phyloP scores from a whole-genome alignment of 2,329 filamentous ascomycete genomes.

The Sporothrix humicola region DNA sequence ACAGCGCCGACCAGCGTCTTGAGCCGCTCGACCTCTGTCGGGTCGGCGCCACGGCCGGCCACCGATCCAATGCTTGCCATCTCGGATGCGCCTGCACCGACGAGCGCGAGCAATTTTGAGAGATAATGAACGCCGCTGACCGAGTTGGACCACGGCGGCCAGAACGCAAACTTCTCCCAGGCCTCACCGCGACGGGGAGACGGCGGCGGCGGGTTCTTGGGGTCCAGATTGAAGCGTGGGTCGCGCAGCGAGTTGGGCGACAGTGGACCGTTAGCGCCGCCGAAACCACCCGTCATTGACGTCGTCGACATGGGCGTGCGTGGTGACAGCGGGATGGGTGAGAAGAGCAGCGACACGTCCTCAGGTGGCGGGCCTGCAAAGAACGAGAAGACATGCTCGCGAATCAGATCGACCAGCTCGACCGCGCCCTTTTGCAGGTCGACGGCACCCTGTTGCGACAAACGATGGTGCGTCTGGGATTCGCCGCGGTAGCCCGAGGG shows the following conservation, averaged over 20 bases:
- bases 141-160: slow-evolving; percentile 91
- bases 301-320: slow-evolving; percentile 65
- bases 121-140: slow-evolving; percentile 91
- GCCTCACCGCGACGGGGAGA: slow-evolving; percentile 79
- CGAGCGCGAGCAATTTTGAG: slow-evolving; percentile 76
- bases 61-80: slow-evolving; percentile 72
- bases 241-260: slow-evolving; percentile 67
- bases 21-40: slow-evolving; percentile 70
- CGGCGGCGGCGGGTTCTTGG: slow-evolving; percentile 74
- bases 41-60: slow-evolving; percentile 59
- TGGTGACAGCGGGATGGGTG: slow-evolving; percentile 74
- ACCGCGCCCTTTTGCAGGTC: slow-evolving; percentile 78
- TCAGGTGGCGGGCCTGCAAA: slow-evolving; percentile 89
- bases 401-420: slow-evolving; percentile 81
- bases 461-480: slow-evolving; percentile 78
- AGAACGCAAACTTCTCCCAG: slow-evolving; percentile 95
- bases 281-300: slow-evolving; percentile 36
- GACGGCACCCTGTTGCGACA: slow-evolving; percentile 71
- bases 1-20: slow-evolving; percentile 76
- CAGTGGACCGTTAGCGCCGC: slow-evolving; percentile 44
- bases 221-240: slow-evolving; percentile 79
- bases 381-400: slow-evolving; percentile 78
- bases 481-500: slow-evolving; percentile 82
- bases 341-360: slow-evolving; percentile 86
- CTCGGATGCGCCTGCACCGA: slow-evolving; percentile 87